phyloP scores from a whole-genome alignment of 495 filamentous ascomycete genomes.

The Hypoxylon crocopeplum region DNA sequence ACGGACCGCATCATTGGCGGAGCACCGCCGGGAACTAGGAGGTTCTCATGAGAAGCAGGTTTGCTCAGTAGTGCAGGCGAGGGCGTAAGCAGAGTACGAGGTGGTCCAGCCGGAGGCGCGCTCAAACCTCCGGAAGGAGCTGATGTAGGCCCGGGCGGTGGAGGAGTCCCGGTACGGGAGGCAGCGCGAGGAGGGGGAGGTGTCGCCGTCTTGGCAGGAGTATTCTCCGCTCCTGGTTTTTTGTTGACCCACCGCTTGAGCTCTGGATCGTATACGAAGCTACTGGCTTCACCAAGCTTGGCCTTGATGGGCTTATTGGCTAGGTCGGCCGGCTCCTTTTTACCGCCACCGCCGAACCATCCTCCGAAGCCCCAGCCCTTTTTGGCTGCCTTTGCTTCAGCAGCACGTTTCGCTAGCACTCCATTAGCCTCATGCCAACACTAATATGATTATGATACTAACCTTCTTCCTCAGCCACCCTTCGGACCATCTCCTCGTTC shows the following conservation, averaged over 20 bases:
- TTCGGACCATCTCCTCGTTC: constrained; percentile 79
- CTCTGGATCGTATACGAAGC: constrained; percentile 92
- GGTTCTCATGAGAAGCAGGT: constrained; percentile 35
- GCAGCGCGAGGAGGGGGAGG: constrained; percentile 58
- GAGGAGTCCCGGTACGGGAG: constrained; percentile 44
- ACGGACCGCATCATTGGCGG: constrained; percentile 56
- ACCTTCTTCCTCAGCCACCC: constrained; percentile 87
- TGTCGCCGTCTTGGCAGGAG: constrained; percentile 51
- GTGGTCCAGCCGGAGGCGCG: constrained; percentile 45
- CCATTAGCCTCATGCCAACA: constrained; percentile 37
- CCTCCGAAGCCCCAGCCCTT: constrained; percentile 83
- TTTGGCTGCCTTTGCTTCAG: constrained; percentile 57
- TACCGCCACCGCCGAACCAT: constrained; percentile 74
- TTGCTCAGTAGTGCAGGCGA: constrained; percentile 34
- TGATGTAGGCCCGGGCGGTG: constrained; percentile 34
- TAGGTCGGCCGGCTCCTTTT: constrained; percentile 65
- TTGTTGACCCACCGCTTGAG: constrained; percentile 99
- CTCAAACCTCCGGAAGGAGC: constrained; percentile 39
- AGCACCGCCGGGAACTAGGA: constrained; percentile 41
- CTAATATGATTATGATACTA: constrained; percentile 32
- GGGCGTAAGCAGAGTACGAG: constrained; percentile 36
- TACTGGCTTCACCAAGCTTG: constrained; percentile 92
- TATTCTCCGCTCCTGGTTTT: constrained; percentile 70
- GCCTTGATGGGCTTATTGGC: constrained; percentile 81
- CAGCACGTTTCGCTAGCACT: constrained; percentile 38